phyloP scores from a whole-genome alignment of 176 grass and related monocot genomes.

The Aegilops speltoides region DNA sequence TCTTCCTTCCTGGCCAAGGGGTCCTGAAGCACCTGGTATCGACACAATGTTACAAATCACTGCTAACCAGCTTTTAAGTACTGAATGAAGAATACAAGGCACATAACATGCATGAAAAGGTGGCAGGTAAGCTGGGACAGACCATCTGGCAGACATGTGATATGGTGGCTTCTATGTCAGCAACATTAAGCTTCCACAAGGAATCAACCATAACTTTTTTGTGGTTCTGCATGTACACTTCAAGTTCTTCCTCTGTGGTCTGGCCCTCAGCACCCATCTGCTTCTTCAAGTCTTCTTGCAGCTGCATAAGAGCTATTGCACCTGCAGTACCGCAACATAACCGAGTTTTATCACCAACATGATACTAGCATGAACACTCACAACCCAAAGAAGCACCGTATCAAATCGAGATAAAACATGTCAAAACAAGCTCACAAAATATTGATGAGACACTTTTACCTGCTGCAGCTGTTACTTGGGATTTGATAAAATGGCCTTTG shows the following conservation, averaged over 20 bases:
- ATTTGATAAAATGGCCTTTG: conserved; percentile 99
- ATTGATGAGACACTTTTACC: conserved; percentile 35
- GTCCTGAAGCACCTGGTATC: conserved; percentile 84
- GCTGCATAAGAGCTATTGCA: conserved; percentile 96
- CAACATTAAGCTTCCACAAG: conserved; percentile 99
- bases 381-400: neutral
- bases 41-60: conserved; percentile 21
- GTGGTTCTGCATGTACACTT: conserved; percentile 80
- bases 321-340: conserved; percentile 48
- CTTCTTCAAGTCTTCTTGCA: conserved; percentile 88
- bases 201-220: conserved; percentile 96
- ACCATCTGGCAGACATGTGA: conserved; percentile 98
- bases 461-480: conserved; percentile 94
- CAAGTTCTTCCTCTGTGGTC: conserved; percentile 77
- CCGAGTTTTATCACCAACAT: conserved; percentile 16
- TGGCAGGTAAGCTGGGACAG: conserved; percentile 34
- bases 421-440: neutral
- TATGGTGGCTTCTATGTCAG: conserved; percentile 95
- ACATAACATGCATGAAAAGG: neutral
- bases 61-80: neutral
- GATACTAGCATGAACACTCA: conserved; percentile 15
- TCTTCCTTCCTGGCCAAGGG: conserved; percentile 70
- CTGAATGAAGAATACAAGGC: neutral
- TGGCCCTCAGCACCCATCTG: conserved; percentile 74
- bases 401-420: neutral